phyloP scores from a whole-genome alignment of 345 rosid genomes.

The Dovyalis caffra region DNA sequence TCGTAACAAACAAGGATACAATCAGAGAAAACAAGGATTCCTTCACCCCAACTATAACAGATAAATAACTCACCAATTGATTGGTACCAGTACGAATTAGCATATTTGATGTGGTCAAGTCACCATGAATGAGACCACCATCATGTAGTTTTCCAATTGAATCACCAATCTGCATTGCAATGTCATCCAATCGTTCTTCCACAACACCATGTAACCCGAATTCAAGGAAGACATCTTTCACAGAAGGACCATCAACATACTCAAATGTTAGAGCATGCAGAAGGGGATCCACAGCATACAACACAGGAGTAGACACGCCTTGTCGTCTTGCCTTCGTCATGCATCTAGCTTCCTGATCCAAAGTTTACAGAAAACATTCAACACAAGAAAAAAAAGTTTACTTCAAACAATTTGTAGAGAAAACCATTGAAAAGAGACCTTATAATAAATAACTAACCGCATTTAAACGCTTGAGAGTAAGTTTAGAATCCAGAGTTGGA shows the following conservation, averaged over 20 bases:
- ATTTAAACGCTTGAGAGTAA: conserved; percentile 77
- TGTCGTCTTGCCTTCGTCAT: conserved; percentile 92
- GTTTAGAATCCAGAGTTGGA: conserved; percentile 79
- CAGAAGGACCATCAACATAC: conserved; percentile 72
- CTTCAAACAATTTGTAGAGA: neutral
- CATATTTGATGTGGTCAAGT: conserved; percentile 95
- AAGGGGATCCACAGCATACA: conserved; percentile 71
- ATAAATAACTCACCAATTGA: conserved; percentile 57
- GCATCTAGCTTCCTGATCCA: conserved; percentile 83
- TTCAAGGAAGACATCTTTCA: conserved; percentile 74
- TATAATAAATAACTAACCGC: conserved; percentile 57
- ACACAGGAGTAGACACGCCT: conserved; percentile 75
- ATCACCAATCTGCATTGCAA: conserved; percentile 79
- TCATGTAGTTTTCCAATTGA: conserved; percentile 91
- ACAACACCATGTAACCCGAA: conserved; percentile 65
- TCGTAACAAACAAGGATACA: neutral
- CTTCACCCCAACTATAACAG: neutral
- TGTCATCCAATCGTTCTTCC: conserved; percentile 67
- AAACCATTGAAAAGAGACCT: neutral
- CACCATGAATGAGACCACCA: conserved; percentile 97
- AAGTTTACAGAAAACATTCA: neutral
- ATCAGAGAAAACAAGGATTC: neutral
- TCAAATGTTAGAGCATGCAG: conserved; percentile 78
- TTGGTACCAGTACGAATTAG: conserved; percentile 56
- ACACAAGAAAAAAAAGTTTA: too few species aligned